Conservation (phyloP, 1,284 basidiomycete genomes). For the Moesziomyces antarcticus region DNA sequence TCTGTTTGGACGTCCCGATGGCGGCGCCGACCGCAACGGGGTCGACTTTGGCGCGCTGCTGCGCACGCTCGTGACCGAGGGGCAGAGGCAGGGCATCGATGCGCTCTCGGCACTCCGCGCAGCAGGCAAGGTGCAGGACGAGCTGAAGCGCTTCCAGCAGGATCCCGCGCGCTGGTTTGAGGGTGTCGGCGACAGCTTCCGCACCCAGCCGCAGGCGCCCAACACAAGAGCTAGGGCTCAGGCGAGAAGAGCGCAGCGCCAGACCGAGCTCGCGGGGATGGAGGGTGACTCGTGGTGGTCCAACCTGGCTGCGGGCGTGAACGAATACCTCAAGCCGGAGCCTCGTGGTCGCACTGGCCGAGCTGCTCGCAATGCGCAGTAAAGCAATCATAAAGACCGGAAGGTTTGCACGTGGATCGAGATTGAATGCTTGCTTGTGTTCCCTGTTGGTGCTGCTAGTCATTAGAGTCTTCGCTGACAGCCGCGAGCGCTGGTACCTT, state of each 20-base stretch:
- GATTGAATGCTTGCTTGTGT: too few relatives aligned
- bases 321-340: constrained; percentile 31
- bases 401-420: background rate
- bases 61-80: constrained; percentile 26
- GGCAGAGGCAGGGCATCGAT: constrained; percentile 42
- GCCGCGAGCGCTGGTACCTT: constrained; percentile 17
- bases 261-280: background rate
- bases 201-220: constrained; percentile 3
- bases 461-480: constrained; percentile 27
- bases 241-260: constrained; percentile 5
- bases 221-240: constrained; percentile 19
- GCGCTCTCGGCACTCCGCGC: constrained; percentile 37
- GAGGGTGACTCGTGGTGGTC: constrained; percentile 33
- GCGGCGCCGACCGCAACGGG: background rate
- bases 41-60: constrained; percentile 40
- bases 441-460: background rate
- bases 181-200: constrained; percentile 30
- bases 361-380: constrained; percentile 3
- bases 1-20: constrained; percentile 19
- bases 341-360: constrained; percentile 1
- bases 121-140: constrained; percentile 41
- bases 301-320: constrained; percentile 24
- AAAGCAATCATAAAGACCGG: too few relatives aligned
- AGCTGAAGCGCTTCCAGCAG: constrained; percentile 30
- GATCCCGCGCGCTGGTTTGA: constrained; percentile 41